Base-by-base conservation (phyloP, 1,284 basidiomycete species). In the Apiotrichum gamsii region DNA sequence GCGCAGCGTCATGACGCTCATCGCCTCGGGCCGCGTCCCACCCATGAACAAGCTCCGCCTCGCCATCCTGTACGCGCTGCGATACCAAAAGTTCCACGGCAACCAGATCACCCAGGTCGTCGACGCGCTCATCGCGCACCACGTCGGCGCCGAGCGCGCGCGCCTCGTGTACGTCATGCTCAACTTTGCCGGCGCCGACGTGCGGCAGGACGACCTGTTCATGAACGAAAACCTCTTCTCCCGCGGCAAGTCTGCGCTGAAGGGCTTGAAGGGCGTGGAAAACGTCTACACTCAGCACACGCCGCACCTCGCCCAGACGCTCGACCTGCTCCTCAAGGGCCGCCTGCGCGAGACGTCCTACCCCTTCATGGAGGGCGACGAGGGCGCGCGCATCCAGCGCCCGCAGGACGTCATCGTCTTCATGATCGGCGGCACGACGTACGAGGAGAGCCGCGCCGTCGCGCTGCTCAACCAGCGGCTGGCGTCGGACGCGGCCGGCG, bases 211-310 rank as follows among this genome's bases (percentile, higher is more conserved):
- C 64, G 95, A 98, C 72, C 75, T 99, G 39, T 98, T 98, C 68
- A 90, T 90, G 35, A 96, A 89, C 47, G 93, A 96, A 67, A 93
- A 91, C 34, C 77, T 99, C 47, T 83, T 99, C 56, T 90, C 90
- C 2, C 85, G 94, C 64, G 95, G 95, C 6, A 87, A 90, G 52
- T 90, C 86, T 29, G 95, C 94, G 0, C 72, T 99, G 53, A 96
- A 96, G 67, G 95, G 95, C 1, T 75, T 98, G 46, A 96, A 96
- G 85, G 95, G 95, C 8, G 95, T 98, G 6, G 95, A 99, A 70
- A 99, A 99, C 63, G 94, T 98, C 8, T 99, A 97, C 67, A 99
- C 93, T 46, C 95, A 98, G 64, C 95, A 98, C 64, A 85, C 84
- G 14, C 95, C 95, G 9, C 91, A 95, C 69, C 76, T 99, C 3